phyloP scores from a whole-genome alignment of 257 asterid genomes.

The Thymus mandschuricus region DNA sequence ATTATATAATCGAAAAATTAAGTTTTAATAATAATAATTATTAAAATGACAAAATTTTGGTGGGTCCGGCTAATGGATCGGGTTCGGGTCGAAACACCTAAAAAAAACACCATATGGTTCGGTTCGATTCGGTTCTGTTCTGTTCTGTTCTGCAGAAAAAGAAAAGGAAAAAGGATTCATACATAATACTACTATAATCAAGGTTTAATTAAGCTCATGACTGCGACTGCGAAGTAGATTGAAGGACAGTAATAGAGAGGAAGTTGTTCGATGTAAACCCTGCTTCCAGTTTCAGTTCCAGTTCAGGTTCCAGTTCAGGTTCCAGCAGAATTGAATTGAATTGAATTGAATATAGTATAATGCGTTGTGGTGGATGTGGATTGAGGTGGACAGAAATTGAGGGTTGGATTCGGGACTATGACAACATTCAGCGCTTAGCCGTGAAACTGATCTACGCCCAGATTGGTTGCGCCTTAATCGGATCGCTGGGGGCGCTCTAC shows the following conservation, averaged over 20 bases:
- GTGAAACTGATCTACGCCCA: conserved; percentile 79
- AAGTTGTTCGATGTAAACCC: conserved; percentile 29
- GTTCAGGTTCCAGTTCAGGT: background rate
- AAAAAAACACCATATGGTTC: too few species aligned
- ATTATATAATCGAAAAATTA: background rate
- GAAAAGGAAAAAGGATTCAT: too few species aligned
- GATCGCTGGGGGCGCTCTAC: conserved; percentile 88
- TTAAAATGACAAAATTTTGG: too few species aligned
- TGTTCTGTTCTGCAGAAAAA: too few species aligned
- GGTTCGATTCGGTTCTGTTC: too few species aligned
- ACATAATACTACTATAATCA: too few species aligned
- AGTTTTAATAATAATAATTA: background rate
- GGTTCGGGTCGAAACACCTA: too few species aligned
- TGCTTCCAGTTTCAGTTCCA: background rate
- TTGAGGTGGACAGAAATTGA: conserved; percentile 58
- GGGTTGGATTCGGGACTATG: conserved; percentile 86
- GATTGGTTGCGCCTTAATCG: conserved; percentile 86
- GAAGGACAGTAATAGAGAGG: conserved; percentile 1
- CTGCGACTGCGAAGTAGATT: background rate
- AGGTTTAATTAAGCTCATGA: conserved; percentile 11
- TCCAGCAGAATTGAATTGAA: conserved; percentile 1
- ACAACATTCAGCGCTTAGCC: conserved; percentile 79
- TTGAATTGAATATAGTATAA: conserved; percentile 43
- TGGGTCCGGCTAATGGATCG: too few species aligned
- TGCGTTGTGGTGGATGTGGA: conserved; percentile 71